Evolutionary conservation across 345 rosid genomes (phyloP).

Genomic region (Populus pruinosa): DNA sequence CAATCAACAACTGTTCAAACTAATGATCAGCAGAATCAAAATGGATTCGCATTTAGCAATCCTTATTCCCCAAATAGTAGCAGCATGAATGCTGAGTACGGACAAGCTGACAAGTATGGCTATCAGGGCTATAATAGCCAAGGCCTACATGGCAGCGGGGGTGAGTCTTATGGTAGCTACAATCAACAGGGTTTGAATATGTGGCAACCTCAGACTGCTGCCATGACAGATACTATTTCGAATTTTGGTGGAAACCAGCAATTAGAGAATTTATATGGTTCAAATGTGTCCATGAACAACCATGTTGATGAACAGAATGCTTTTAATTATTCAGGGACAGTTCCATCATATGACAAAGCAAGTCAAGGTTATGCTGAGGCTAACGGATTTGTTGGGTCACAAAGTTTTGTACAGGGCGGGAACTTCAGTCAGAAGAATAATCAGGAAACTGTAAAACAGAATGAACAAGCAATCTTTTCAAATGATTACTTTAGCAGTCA

Average conservation of each 20-base stretch:
- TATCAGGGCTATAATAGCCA: conserved; percentile 40
- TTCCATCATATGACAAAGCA: conserved; percentile 33
- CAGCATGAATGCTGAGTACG: conserved; percentile 35
- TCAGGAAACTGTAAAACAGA: conserved; percentile 46
- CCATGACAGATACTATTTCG: conserved; percentile 29
- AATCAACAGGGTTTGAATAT: conserved; percentile 36
- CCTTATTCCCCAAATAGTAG: conserved; percentile 32
- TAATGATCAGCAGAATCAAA: conserved; percentile 54
- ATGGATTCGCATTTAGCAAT: conserved; percentile 41
- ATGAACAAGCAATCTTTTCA: conserved; percentile 45
- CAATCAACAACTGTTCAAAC: conserved; percentile 40
- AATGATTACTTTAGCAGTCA: conserved; percentile 51
- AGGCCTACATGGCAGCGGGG: conserved; percentile 49
- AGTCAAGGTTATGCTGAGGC: conserved; percentile 42
- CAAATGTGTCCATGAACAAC: conserved; percentile 38
- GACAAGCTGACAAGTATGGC: conserved; percentile 37
- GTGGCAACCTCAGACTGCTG: conserved; percentile 50
- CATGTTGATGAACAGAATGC: conserved; percentile 35
- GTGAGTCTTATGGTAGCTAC: conserved; percentile 43
- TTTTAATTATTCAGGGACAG: conserved; percentile 28
- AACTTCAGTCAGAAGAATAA: conserved; percentile 45
- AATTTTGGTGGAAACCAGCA: conserved; percentile 48
- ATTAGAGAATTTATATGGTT: conserved; percentile 38
- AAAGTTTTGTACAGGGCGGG: conserved; percentile 37
- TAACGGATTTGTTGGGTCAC: conserved; percentile 48